phyloP scores from a whole-genome alignment of 192 early-diverging fungal genomes.

The Mortierella alpina region DNA sequence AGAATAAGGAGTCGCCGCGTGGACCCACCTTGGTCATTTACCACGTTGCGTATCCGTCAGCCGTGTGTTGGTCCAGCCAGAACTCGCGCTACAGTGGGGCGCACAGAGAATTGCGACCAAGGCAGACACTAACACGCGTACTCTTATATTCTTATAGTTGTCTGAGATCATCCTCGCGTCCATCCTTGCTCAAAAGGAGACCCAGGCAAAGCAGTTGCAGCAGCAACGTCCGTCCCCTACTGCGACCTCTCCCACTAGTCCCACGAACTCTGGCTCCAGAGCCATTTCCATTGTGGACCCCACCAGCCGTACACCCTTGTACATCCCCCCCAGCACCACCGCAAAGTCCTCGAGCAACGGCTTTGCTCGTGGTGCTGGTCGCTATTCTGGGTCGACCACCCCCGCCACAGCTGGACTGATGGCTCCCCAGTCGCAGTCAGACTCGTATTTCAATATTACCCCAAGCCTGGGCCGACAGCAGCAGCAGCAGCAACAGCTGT shows the following conservation, averaged over 20 bases:
- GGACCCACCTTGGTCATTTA: too few species aligned
- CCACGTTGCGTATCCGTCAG: too few species aligned
- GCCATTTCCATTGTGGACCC: slow-evolving; percentile 66
- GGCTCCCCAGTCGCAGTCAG: slow-evolving; percentile 13
- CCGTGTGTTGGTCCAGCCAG: too few species aligned
- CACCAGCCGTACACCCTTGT: slow-evolving; percentile 58
- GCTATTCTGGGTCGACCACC: slow-evolving; percentile 35
- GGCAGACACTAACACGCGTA: neutral
- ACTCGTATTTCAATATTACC: slow-evolving; percentile 45
- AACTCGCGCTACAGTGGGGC: too few species aligned
- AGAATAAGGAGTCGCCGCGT: too few species aligned
- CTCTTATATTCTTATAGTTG: slow-evolving; percentile 27
- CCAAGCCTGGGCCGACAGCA: slow-evolving; percentile 18
- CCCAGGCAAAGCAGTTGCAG: slow-evolving; percentile 27
- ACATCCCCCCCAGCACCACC: slow-evolving; percentile 31
- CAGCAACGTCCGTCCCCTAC: slow-evolving; percentile 27
- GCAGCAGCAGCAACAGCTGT: slow-evolving; percentile 38
- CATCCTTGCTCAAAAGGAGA: slow-evolving; percentile 44
- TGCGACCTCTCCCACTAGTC: slow-evolving; percentile 3
- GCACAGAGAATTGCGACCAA: too few species aligned
- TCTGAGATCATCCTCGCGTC: slow-evolving; percentile 55
- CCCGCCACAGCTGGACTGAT: slow-evolving; percentile 47
- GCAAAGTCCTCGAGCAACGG: slow-evolving; percentile 5
- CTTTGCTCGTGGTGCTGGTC: slow-evolving; percentile 14
- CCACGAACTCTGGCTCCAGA: slow-evolving; percentile 33